Conservation (phyloP, 192 early-diverging fungal species). For the Allomyces arbusculus region DNA sequence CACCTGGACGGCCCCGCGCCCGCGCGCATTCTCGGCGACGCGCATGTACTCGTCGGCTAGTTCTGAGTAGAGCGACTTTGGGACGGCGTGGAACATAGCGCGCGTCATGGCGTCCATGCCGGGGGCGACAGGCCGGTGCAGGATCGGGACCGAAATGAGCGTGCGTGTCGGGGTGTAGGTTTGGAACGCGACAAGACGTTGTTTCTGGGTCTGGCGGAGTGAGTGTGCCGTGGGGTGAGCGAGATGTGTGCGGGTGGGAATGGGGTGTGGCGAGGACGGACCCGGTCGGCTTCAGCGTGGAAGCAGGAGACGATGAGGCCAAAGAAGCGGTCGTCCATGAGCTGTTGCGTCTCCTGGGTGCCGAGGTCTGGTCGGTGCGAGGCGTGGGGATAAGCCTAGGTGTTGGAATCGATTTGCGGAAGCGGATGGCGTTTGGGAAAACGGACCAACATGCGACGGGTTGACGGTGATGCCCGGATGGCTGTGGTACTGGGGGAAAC, state of each 20-base stretch:
- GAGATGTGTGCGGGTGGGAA: too few species aligned
- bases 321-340: constrained; percentile 25
- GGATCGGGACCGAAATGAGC: neutral
- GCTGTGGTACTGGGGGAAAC: constrained; percentile 21
- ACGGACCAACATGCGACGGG: constrained; percentile 26
- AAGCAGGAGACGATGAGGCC: constrained; percentile 30
- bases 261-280: too few species aligned
- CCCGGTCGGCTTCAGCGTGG: constrained; percentile 7
- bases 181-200: neutral
- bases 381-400: too few species aligned
- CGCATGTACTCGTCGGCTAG: neutral
- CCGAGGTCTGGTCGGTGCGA: constrained; percentile 12
- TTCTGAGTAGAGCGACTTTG: neutral
- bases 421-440: neutral
- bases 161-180: neutral
- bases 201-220: neutral
- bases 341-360: constrained; percentile 23
- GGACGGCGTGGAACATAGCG: neutral
- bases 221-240: too few species aligned
- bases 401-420: neutral
- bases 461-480: constrained; percentile 32
- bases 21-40: neutral
- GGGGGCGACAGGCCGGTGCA: too few species aligned
- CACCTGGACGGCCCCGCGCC: neutral
- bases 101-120: neutral